phyloP scores from a whole-genome alignment of 108 stramenopile genomes.

The Mediolabrus comicus region DNA sequence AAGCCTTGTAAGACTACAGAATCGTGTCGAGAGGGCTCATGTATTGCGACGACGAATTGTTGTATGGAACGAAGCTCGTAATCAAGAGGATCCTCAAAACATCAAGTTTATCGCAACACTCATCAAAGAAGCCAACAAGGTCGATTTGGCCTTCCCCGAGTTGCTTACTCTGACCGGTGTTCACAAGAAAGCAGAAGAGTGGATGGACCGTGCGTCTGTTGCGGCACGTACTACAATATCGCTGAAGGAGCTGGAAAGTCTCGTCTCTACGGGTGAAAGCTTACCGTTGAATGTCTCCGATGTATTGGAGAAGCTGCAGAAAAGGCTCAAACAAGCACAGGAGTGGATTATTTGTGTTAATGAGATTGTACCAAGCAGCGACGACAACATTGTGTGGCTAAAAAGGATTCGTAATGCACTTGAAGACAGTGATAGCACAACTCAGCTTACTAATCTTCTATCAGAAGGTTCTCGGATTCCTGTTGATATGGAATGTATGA shows the following conservation, averaged over 20 bases:
- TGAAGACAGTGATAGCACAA: conserved; percentile 38
- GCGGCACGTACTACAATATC: conserved; percentile 77
- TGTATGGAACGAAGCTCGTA: conserved; percentile 54
- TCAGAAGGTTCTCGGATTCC: conserved; percentile 77
- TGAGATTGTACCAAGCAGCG: conserved; percentile 49
- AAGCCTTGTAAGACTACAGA: conserved; percentile 52
- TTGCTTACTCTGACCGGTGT: conserved; percentile 46
- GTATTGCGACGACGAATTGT: conserved; percentile 51
- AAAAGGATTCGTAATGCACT: conserved; percentile 49
- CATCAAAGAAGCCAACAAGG: conserved; percentile 64
- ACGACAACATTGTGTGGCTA: conserved; percentile 53
- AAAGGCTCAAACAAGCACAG: conserved; percentile 49
- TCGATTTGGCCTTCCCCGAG: conserved; percentile 60
- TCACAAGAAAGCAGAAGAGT: conserved; percentile 54
- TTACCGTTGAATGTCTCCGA: conserved; percentile 71
- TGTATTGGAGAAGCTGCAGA: conserved; percentile 65
- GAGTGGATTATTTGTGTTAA: conserved; percentile 64
- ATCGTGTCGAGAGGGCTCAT: conserved; percentile 56
- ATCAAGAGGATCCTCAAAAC: conserved; percentile 48
- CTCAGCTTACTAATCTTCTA: conserved; percentile 50
- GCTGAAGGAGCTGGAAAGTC: conserved; percentile 59
- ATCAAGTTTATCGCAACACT: conserved; percentile 55
- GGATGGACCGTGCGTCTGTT: conserved; percentile 78
- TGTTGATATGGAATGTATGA: conserved; percentile 64
- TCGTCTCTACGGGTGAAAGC: conserved; percentile 52